Evolutionary conservation across 441 rosid species (phyloP).

Genomic region (Adansonia gregorii): DNA sequence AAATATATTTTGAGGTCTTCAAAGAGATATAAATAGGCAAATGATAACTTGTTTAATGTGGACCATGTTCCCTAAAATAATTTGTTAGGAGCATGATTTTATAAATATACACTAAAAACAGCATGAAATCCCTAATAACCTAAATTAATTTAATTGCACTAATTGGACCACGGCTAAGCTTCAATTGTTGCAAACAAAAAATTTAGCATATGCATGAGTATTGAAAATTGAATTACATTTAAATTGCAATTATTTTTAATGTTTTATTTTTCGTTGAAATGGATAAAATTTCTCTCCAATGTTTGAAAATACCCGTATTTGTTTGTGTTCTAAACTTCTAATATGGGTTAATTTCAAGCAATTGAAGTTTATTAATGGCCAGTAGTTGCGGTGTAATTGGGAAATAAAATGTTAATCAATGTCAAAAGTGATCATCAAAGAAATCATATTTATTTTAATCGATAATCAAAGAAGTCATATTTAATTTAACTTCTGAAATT

Average conservation of each 20-base stretch:
- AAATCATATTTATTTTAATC: too few species aligned
- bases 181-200: neutral
- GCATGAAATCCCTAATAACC: neutral
- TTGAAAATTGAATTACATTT: neutral
- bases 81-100: neutral
- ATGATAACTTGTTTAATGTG: conserved; percentile 6
- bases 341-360: neutral
- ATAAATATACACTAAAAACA: neutral
- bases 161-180: neutral
- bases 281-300: neutral
- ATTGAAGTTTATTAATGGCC: neutral
- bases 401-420: neutral
- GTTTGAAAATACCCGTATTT: neutral
- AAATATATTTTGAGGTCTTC: neutral
- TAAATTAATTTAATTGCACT: neutral
- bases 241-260: neutral
- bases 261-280: neutral
- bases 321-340: neutral
- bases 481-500: neutral
- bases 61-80: neutral
- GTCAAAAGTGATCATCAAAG: neutral
- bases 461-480: neutral
- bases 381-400: neutral
- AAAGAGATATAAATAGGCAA: neutral
- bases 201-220: neutral